Conservation (phyloP, 164 flowering plant genomes). For the Litsea cubeba region DNA sequence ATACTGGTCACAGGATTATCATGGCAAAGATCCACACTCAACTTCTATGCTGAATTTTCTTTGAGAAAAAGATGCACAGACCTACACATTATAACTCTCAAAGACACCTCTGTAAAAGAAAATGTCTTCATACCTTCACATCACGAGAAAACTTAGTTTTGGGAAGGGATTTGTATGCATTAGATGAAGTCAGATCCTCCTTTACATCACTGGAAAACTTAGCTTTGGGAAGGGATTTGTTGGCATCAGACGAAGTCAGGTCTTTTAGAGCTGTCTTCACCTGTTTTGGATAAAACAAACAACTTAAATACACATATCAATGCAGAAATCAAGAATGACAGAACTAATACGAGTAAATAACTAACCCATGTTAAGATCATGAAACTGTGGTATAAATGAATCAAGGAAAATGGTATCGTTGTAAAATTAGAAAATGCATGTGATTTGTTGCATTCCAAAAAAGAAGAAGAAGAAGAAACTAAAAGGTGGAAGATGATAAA, state of each 20-base stretch:
- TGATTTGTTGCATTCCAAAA: not conserved
- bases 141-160: not conserved
- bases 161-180: not conserved
- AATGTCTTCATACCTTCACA: not conserved
- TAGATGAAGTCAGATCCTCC: not conserved
- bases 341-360: not conserved
- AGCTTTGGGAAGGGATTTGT: constrained; percentile 11
- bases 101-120: not conserved
- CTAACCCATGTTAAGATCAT: not conserved
- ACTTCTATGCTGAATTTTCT: not conserved
- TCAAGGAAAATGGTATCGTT: not conserved
- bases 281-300: constrained; percentile 3
- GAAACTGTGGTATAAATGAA: not conserved
- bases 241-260: constrained; percentile 9
- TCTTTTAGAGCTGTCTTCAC: constrained; percentile 10
- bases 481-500: not conserved
- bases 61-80: not conserved
- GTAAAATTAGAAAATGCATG: not conserved
- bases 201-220: constrained; percentile 7
- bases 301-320: not conserved
- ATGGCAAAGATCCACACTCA: not conserved
- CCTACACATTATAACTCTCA: not conserved
- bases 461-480: not conserved
- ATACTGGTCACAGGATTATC: not conserved
- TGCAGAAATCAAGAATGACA: not conserved